A percentile compares a stretch with the other conserved stretches of the same genome.
phyloP scores from a whole-genome alignment of 495 filamentous ascomycete species.

The Annulohypoxylon stygium region DNA sequence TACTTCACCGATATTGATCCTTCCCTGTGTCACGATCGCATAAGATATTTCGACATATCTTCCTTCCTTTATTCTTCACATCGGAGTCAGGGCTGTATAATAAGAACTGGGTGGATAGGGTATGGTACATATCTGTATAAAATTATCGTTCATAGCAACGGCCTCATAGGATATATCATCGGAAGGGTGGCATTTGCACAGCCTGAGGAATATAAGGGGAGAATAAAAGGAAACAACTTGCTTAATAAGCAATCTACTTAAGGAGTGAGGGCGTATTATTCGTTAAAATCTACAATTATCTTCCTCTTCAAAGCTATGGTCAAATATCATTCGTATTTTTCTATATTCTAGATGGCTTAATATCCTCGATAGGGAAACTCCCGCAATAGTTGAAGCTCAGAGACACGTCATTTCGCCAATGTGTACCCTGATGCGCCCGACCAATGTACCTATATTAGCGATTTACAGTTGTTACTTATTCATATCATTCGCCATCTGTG shows the following conservation, averaged over 20 bases:
- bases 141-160: neutral
- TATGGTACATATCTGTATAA: neutral
- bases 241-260: neutral
- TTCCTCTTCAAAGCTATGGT: no score
- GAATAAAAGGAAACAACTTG: neutral
- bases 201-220: no score
- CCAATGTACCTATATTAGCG: neutral
- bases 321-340: no score
- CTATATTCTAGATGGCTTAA: no score
- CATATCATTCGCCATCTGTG: no score
- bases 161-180: neutral
- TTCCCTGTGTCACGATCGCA: neutral
- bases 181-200: neutral
- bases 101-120: neutral
- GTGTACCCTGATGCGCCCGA: no score
- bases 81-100: neutral
- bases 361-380: no score
- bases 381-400: no score
- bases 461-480: no score
- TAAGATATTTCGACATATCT: neutral
- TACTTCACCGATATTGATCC: neutral
- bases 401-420: no score
- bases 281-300: no score
- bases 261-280: neutral
- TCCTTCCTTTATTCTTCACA: neutral